Evolutionary conservation across 805 yeast genomes (phyloP), one percentile per base, ranked within the genome.

Genomic region (Jamesozyma rosinii): DNA sequence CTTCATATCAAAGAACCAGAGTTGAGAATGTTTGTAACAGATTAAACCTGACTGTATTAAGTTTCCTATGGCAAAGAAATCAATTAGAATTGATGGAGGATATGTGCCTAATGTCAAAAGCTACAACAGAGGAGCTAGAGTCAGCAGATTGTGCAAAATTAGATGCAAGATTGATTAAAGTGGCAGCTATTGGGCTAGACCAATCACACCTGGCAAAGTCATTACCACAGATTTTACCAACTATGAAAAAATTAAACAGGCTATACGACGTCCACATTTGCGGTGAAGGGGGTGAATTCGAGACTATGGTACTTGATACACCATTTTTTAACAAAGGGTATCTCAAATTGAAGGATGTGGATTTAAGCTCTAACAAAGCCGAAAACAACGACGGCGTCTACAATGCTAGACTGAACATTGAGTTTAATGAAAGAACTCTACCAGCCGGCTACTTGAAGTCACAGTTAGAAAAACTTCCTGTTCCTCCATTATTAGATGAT

Each of bases 251-350:
- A 33, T 65, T 89, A 47, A 82, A 88, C 58, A 46, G 58, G 9
- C 65, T 68, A 61, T 89, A 76, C 63, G 95, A 89, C 2, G 84
- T 89, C 13, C 96, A 90, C 60, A 79, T 92, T 0, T 92, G 98
- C 66, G 99, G 99, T 13, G 99, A 92, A 68, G 99, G 99, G 29
- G 99, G 99, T 1, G 99, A 92, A 62, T 92, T 87, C 62, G 99
- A 92, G 61, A 82, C 96, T 0, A 67, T 90, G 51, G 97, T 90
- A 2, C 68, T 92, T 24, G 96, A 92, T 61, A 86, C 94, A 1
- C 95, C 95, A 0, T 81, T 86, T 47, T 92, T 90, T 65, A 66
- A 65, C 27, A 67, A 74, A 37, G 78, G 76, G 32, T 65, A 59
- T 41, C 59, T 81, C 36, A 65, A 63, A 8, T 62, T 83, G 15